These are phyloP conservation scores for Xylaria cubensis DNA, from an alignment of 495 filamentous ascomycete genomes.

Conservation along the genomic window DNA sequence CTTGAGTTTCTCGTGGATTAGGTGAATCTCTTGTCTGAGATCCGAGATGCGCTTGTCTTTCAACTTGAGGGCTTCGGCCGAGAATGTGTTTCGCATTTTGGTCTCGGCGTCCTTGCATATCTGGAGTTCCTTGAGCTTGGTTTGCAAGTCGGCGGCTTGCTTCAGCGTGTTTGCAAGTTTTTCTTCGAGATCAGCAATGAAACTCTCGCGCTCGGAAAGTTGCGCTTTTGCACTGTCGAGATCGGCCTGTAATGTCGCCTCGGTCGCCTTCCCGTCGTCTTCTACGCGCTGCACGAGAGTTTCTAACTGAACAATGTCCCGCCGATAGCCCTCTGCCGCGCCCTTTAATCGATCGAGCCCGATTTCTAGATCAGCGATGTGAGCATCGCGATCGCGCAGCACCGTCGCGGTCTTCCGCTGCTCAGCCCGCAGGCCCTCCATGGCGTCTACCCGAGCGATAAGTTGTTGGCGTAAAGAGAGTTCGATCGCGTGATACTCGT, in stretches of 20 bases:
- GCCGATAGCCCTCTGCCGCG: conserved; percentile 67
- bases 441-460: conserved; percentile 48
- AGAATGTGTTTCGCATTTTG: conserved; percentile 38
- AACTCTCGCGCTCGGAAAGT: conserved; percentile 46
- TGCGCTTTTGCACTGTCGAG: conserved; percentile 44
- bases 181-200: conserved; percentile 46
- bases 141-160: conserved; percentile 42
- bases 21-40: conserved; percentile 47
- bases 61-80: conserved; percentile 49
- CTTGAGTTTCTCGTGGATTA: conserved; percentile 43
- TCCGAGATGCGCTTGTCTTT: conserved; percentile 52
- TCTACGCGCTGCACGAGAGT: conserved; percentile 27
- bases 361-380: conserved; percentile 63
- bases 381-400: conserved; percentile 46
- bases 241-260: conserved; percentile 38
- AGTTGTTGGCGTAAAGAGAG: conserved; percentile 56
- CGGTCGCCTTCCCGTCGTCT: conserved; percentile 8
- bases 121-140: conserved; percentile 52
- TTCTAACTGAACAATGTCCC: conserved; percentile 70
- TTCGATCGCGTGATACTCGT: conserved; percentile 61
- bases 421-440: conserved; percentile 50
- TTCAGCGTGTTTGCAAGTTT: conserved; percentile 35
- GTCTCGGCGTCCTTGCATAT: conserved; percentile 50
- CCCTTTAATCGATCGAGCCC: conserved; percentile 65
- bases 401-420: conserved; percentile 53